A percentile compares a stretch with the other conserved stretches of the same genome.
Evolutionary conservation across 495 filamentous ascomycete genomes (phyloP).

Genomic region (Aspergillus incahuasiensis): DNA sequence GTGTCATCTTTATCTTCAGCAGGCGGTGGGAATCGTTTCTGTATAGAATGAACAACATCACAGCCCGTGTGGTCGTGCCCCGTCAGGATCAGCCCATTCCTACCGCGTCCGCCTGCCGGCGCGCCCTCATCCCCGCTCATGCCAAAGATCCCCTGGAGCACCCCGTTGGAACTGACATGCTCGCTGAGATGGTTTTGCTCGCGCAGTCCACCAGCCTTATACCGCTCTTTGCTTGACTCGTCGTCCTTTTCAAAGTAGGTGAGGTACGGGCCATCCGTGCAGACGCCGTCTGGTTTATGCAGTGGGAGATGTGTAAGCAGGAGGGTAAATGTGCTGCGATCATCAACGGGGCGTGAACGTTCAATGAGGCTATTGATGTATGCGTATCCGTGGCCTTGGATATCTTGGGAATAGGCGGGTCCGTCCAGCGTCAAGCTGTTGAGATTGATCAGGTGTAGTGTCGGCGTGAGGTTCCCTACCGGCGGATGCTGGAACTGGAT

Average conservation of each 20-base stretch:
- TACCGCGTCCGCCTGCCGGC: slow-evolving; percentile 50
- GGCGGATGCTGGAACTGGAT: slow-evolving; percentile 55
- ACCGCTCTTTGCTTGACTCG: slow-evolving; percentile 26
- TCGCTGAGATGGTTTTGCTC: slow-evolving; percentile 89
- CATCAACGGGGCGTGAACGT: slow-evolving; percentile 62
- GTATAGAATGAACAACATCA: slow-evolving; percentile 76
- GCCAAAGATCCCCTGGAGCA: slow-evolving; percentile 77
- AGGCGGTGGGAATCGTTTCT: slow-evolving; percentile 29
- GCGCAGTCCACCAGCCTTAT: slow-evolving; percentile 58
- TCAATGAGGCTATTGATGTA: slow-evolving; percentile 72
- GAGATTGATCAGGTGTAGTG: slow-evolving; percentile 73
- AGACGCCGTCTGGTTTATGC: slow-evolving; percentile 77
- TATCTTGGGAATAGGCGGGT: slow-evolving; percentile 57
- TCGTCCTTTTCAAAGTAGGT: slow-evolving; percentile 57
- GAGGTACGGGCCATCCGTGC: slow-evolving; percentile 79
- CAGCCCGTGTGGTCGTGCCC: slow-evolving; percentile 96
- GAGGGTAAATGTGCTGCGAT: slow-evolving; percentile 64
- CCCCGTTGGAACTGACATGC: slow-evolving; percentile 52
- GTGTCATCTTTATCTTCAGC: neutral
- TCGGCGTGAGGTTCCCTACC: slow-evolving; percentile 29
- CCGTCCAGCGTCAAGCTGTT: slow-evolving; percentile 91
- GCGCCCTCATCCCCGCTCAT: slow-evolving; percentile 57
- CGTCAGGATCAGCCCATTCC: slow-evolving; percentile 73
- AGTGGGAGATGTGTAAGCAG: slow-evolving; percentile 90
- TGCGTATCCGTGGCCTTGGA: slow-evolving; percentile 67